Evolutionary conservation across 148 eudicot genomes (phyloP).

Genomic region (Camellia sinensis): DNA sequence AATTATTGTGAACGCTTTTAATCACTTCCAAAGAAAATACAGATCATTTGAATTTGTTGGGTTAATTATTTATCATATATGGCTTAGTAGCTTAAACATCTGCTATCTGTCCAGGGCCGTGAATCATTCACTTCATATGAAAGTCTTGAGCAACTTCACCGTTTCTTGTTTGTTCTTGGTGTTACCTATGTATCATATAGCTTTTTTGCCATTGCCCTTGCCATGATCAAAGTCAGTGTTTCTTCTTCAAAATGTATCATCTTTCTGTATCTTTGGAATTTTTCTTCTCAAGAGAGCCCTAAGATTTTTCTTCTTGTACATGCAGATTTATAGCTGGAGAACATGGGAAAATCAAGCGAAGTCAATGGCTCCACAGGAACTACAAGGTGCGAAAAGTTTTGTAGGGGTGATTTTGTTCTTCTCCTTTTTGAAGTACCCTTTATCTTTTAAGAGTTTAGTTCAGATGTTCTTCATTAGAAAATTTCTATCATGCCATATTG

Average conservation of each 20-base stretch:
- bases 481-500: not conserved
- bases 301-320: not conserved
- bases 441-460: not conserved
- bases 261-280: not conserved
- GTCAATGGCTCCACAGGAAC: slow-evolving; percentile 37
- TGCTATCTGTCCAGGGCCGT: slow-evolving; percentile 43
- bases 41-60: not conserved
- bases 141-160: slow-evolving; percentile 83
- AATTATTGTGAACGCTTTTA: not conserved
- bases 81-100: not conserved
- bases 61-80: not conserved
- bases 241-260: not conserved
- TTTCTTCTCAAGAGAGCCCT: not conserved
- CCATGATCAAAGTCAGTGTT: slow-evolving; percentile 57
- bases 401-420: not conserved
- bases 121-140: slow-evolving; percentile 73
- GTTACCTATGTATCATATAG: slow-evolving; percentile 70
- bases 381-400: slow-evolving; percentile 28
- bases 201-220: slow-evolving; percentile 56
- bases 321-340: slow-evolving; percentile 86
- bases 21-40: not conserved
- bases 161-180: slow-evolving; percentile 67
- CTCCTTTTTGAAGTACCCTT: not conserved
- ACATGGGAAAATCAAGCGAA: slow-evolving; percentile 74
- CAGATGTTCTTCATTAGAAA: too few relatives aligned